These are phyloP conservation scores for Puccinellia tenuiflora DNA, from an alignment of 176 grass and related monocot genomes.

Conservation along the genomic window DNA sequence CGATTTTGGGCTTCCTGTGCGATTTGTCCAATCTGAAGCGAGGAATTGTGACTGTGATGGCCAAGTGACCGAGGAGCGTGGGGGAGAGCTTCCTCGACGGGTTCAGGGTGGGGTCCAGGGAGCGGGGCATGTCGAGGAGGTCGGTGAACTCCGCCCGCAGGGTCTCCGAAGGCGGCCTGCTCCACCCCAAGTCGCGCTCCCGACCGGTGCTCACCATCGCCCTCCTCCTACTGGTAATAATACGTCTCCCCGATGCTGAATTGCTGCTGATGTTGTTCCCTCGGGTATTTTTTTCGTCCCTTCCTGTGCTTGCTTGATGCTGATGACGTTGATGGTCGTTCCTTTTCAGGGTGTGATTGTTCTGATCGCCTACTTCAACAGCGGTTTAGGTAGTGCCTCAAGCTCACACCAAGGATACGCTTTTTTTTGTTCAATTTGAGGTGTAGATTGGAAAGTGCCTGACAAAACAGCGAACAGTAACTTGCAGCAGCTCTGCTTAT, in stretches of 20 bases:
- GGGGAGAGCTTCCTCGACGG: not conserved
- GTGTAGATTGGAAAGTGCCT: not conserved
- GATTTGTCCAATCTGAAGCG: too few species aligned
- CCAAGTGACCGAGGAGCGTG: not conserved
- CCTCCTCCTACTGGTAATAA: conserved; percentile 63
- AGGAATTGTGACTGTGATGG: too few species aligned
- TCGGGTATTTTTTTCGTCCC: too few species aligned
- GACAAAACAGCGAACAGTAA: not conserved
- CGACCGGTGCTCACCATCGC: conserved; percentile 68
- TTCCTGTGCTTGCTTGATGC: too few species aligned
- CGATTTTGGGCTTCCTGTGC: too few species aligned
- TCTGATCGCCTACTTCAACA: conserved; percentile 67
- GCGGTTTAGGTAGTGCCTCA: conserved; percentile 73
- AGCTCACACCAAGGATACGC: too few species aligned
- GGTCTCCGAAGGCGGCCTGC: conserved; percentile 47
- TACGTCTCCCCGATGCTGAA: too few species aligned
- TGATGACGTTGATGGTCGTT: too few species aligned
- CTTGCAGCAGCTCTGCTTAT: not conserved
- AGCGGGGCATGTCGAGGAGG: conserved; percentile 61
- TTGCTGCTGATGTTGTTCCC: too few species aligned
- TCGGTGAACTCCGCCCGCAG: conserved; percentile 72
- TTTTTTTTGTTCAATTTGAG: too few species aligned
- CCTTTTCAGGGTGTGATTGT: conserved; percentile 72
- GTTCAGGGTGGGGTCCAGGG: not conserved
- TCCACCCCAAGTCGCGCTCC: conserved; percentile 73